A percentile compares a stretch with the other conserved stretches of the same genome.
phyloP scores from a whole-genome alignment of 2,329 filamentous ascomycete species.

The Mariannaea sp. region DNA sequence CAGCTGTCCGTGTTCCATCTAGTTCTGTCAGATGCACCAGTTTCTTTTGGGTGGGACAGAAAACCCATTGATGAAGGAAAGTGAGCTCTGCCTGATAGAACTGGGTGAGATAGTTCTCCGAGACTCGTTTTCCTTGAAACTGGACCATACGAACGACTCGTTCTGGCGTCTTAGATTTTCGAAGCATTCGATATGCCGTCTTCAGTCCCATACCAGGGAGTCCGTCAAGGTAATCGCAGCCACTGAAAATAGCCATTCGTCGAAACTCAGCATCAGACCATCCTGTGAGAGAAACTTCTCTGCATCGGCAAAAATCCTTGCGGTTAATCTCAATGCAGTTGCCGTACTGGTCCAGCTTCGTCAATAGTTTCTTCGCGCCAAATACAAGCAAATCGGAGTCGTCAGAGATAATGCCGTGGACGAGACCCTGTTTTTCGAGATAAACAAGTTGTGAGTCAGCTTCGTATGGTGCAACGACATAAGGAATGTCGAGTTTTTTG shows the following conservation, averaged over 20 bases:
- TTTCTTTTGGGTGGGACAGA: slow-evolving; percentile 72
- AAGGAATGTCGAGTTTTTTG: slow-evolving; percentile 78
- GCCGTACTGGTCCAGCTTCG: slow-evolving; percentile 92
- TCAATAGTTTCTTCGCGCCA: slow-evolving; percentile 85
- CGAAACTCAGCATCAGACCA: slow-evolving; percentile 94
- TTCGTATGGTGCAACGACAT: slow-evolving; percentile 95
- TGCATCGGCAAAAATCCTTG: slow-evolving; percentile 83
- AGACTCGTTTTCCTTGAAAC: slow-evolving; percentile 88
- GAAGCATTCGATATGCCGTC: slow-evolving; percentile 87
- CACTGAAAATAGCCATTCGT: slow-evolving; percentile 93
- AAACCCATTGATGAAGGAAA: slow-evolving; percentile 94
- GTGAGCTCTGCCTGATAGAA: slow-evolving; percentile 90
- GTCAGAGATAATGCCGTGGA: slow-evolving; percentile 89
- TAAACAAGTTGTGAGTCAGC: slow-evolving; percentile 97
- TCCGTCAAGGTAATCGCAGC: slow-evolving; percentile 91
- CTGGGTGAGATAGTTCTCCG: slow-evolving; percentile 76
- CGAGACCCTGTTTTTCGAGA: slow-evolving; percentile 81
- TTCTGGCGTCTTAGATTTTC: slow-evolving; percentile 88
- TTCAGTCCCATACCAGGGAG: slow-evolving; percentile 88
- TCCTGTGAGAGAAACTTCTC: slow-evolving; percentile 84
- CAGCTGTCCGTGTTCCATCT: slow-evolving; percentile 64
- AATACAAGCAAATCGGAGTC: slow-evolving; percentile 97
- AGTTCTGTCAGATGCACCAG: slow-evolving; percentile 78
- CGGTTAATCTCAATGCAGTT: slow-evolving; percentile 92
- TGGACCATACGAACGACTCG: slow-evolving; percentile 80